Evolutionary conservation across 2,329 filamentous ascomycete species (phyloP).

Genomic region (Chlorencoelia australis): DNA sequence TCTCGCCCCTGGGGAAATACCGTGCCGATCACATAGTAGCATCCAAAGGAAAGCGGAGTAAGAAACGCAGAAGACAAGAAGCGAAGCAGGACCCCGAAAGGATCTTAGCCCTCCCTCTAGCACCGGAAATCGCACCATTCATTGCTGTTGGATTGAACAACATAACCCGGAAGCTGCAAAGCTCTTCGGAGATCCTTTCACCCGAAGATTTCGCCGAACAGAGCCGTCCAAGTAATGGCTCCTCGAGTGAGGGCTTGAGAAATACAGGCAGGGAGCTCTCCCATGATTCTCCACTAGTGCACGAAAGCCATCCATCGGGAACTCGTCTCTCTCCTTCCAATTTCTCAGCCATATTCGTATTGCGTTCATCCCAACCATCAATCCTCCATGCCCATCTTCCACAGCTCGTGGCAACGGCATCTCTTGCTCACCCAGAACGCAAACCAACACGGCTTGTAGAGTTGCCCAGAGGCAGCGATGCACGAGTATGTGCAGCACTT

Average conservation of each 20-base stretch:
- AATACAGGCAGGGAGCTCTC: too few species aligned
- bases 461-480: constrained; percentile 49
- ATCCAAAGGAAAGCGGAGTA: constrained; percentile 52
- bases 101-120: constrained; percentile 25
- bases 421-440: constrained; percentile 30
- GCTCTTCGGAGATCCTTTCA: constrained; percentile 13
- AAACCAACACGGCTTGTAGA: constrained; percentile 47
- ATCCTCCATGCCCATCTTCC: constrained; percentile 51
- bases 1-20: constrained; percentile 54
- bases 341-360: constrained; percentile 44
- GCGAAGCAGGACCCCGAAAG: constrained; percentile 16
- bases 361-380: constrained; percentile 45
- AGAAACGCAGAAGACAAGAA: constrained; percentile 40
- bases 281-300: too few species aligned
- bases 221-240: background rate
- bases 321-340: constrained; percentile 5
- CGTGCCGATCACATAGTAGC: constrained; percentile 41
- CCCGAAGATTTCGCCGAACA: constrained; percentile 7
- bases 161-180: constrained; percentile 46
- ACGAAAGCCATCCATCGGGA: background rate
- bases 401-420: constrained; percentile 42
- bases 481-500: constrained; percentile 45
- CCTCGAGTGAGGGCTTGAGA: too few species aligned
- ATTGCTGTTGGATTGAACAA: constrained; percentile 56
- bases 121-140: constrained; percentile 43